Base-by-base conservation (phyloP, 176 grass and related monocot species). In the Bothriochloa decipiens region DNA sequence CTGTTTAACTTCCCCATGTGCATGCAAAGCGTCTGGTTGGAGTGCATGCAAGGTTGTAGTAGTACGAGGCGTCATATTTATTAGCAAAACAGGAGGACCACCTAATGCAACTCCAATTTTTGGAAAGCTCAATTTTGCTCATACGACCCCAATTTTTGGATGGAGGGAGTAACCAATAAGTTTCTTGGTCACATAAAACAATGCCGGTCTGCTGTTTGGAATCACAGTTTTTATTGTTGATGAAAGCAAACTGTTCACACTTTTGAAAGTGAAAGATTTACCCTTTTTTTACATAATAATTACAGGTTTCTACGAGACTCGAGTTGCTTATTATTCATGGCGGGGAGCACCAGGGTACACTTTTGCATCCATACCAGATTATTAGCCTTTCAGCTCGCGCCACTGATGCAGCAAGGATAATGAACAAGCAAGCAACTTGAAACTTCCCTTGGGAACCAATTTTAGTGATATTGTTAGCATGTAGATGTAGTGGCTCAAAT, bases 261-360 rank as follows among this genome's bases (percentile, higher is more conserved):
- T 18, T 78, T 41, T 35, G 57, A 22, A 70, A 49, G 53, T 5
- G 10, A 43, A 68, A 79, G 13, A 4, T 25, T 76, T 37, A 72
- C 22, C 25, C 65, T 26, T 22, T 58, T 78, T 23, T 74, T 11
- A 50, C 11, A 26, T 52, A 27, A 26, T 52, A 27, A 53, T 72
- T 91, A n/a, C 86, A 95, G 93, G 93, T 41, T 95, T 95, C 75
- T 98, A 95, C 49, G 96, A 98, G 83, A 95, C 91, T 84, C 89
- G 93, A 23, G 89, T 98, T 86, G 93, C 93, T 67, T 98, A 98
- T 77, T 98, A 95, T 82, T 98, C 96, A 25, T 98, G 89, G 93
- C 95, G 91, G 80, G 96, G 93, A 72, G 96, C 96, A 27, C 93
- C 86, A 25, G 93, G 96, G 39, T 98, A 95, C 49, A 85, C 83